Percentiles rank a stretch among this genome's conserved stretches.
These are phyloP conservation scores for Ceratobasidium sp. DNA, from an alignment of 1,284 basidiomycete species.

Conservation along the genomic window DNA sequence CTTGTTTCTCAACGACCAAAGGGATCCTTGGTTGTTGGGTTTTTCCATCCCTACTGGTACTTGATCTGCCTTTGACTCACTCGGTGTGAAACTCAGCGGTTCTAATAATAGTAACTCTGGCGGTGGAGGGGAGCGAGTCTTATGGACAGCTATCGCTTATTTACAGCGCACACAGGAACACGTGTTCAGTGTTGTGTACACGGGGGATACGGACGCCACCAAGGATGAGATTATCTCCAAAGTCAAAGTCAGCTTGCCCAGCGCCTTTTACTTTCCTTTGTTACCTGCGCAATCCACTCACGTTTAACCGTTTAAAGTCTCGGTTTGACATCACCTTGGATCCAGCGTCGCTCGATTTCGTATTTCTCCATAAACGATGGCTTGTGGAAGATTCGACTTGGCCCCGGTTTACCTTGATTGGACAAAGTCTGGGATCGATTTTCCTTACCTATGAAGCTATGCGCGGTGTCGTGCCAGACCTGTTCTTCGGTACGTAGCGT, in stretches of 20 bases:
- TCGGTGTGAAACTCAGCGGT: not conserved
- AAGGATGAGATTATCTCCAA: slow-evolving; percentile 87
- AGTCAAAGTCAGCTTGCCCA: slow-evolving; percentile 73
- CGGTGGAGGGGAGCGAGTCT: slow-evolving; percentile 95
- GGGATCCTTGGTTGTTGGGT: slow-evolving; percentile 70
- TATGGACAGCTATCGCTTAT: slow-evolving; percentile 91
- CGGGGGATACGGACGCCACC: slow-evolving; percentile 83
- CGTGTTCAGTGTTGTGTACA: slow-evolving; percentile 88
- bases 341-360: slow-evolving; percentile 76
- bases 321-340: slow-evolving; percentile 87
- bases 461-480: slow-evolving; percentile 80
- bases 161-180: slow-evolving; percentile 81
- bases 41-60: slow-evolving; percentile 97
- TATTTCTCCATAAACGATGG: slow-evolving; percentile 78
- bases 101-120: slow-evolving; percentile 84
- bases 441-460: slow-evolving; percentile 87
- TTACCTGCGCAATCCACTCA: not conserved
- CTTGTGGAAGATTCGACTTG: slow-evolving; percentile 88
- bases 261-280: not conserved
- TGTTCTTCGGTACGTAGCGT: slow-evolving; percentile 87
- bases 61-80: slow-evolving; percentile 51
- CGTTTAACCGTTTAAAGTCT: slow-evolving; percentile 61
- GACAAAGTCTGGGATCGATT: slow-evolving; percentile 91
- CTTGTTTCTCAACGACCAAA: slow-evolving; percentile 18
- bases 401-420: slow-evolving; percentile 90